Percentiles rank a stretch among this genome's conserved stretches.
Conservation (phyloP, 306 rosid species). For the Benincasa hispida region DNA sequence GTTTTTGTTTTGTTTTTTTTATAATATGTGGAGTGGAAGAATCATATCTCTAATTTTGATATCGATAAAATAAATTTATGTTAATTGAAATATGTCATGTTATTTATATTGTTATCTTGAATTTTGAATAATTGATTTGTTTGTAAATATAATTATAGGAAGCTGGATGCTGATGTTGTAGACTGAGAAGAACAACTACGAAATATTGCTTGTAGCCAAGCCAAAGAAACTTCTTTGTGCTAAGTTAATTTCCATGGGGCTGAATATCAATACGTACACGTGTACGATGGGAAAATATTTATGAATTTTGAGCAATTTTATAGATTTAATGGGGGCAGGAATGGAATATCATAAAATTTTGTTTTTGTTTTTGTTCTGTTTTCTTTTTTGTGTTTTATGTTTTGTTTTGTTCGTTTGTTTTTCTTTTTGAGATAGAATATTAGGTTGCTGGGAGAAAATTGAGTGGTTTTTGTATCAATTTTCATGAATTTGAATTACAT, state of each 20-base stretch:
- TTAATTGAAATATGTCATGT: too few species aligned
- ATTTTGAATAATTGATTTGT: neutral
- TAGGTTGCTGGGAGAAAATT: too few species aligned
- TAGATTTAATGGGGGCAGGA: neutral
- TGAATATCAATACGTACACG: neutral
- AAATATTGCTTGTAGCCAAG: neutral
- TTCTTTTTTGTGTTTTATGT: neutral
- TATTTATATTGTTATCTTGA: neutral
- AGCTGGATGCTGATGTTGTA: slow-evolving; percentile 1
- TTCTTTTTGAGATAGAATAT: too few species aligned
- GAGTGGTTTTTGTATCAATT: neutral
- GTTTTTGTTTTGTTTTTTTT: too few species aligned
- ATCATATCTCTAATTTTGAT: too few species aligned
- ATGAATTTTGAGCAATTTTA: neutral
- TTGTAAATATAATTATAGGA: neutral
- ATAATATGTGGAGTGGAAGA: too few species aligned
- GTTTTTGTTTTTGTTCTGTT: neutral
- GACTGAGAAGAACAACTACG: neutral
- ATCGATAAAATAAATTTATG: too few species aligned
- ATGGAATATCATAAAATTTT: neutral
- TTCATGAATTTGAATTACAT: too few species aligned
- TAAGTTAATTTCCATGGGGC: neutral
- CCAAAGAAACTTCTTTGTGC: neutral
- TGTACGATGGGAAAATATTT: neutral
- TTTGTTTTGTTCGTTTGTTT: too few species aligned